A percentile compares a stretch with the other conserved stretches of the same genome.
Conservation (phyloP, 176 grass and related monocot species). For the Neostapfia colusana region DNA sequence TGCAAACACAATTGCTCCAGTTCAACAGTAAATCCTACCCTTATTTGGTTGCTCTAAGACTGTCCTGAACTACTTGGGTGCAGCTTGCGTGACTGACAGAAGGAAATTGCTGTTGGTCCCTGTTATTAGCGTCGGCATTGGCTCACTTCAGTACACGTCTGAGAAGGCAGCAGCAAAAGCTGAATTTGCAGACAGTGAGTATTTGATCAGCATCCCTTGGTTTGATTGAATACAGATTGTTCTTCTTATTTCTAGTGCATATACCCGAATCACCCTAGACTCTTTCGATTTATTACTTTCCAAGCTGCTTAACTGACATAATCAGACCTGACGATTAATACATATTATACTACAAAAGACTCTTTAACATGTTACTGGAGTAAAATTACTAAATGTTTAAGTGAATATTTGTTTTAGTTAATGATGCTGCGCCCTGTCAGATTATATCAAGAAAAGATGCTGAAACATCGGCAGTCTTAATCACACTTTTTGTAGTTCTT, state of each 20-base stretch:
- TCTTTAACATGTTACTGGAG: neutral
- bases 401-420: neutral
- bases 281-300: neutral
- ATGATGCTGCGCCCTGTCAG: neutral
- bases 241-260: neutral
- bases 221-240: neutral
- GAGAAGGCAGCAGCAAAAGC: constrained; percentile 53
- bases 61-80: constrained; percentile 30
- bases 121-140: constrained; percentile 48
- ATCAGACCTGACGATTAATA: neutral
- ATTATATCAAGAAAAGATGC: neutral
- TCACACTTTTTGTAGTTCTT: neutral
- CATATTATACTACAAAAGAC: neutral
- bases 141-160: constrained; percentile 45
- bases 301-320: neutral
- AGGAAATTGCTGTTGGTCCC: constrained; percentile 65
- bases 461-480: neutral
- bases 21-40: neutral
- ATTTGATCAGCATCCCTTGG: neutral
- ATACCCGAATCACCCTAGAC: neutral
- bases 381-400: neutral
- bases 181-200: constrained; percentile 88
- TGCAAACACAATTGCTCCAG: constrained; percentile 11
- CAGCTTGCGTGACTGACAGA: constrained; percentile 48
- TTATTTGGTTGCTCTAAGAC: constrained; percentile 2